Base-by-base conservation (phyloP, 805 yeast genomes). In the Tetrapisispora nanseiensis region DNA sequence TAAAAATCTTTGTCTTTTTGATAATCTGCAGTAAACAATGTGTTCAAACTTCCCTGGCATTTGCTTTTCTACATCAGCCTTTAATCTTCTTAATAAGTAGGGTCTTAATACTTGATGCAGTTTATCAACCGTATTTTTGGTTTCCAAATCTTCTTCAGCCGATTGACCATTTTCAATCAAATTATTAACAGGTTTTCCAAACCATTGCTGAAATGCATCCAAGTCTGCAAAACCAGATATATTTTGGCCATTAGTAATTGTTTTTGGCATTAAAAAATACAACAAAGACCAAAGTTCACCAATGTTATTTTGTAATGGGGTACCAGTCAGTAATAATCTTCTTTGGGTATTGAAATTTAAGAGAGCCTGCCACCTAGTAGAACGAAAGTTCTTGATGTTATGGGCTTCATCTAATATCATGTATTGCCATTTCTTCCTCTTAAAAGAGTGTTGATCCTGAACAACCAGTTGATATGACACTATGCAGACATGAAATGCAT, bases 11-110 rank as follows among this genome's bases (percentile, higher is more conserved):
- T 92, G 99, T 49, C 99, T 75, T 54, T 92, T 87, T 1, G 97
- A 87, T 35, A 92, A 66, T 22, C 95, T 75, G 66, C 98, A 94
- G 58, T 84, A 86, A 6, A 92, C 80, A 45, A 92, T 80, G 61
- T 92, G 99, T 60, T 92, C 99, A 61, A 87, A 85, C 57, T 92
- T 92, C 0, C 84, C 96, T 1, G 99, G 99, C 98, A 92, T 92
- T 63, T 92, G 98, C 56, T 90, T 87, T 55, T 92, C 99, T 12
- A 92, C 99, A 63, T 92, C 99, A 18, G 85, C 86, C 59, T 92
- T 92, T 56, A 92, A 72, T 50, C 99, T 78, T 60, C 99, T 78
- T 46, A 92, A 67, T 31, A 92, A 67, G 55, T 90, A 92, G 0
- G 99, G 99, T 49, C 98, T 75, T 51, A 92, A 67, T 18, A 92